phyloP scores from a whole-genome alignment of 164 flowering plant genomes.

The Hamamelis virginiana region DNA sequence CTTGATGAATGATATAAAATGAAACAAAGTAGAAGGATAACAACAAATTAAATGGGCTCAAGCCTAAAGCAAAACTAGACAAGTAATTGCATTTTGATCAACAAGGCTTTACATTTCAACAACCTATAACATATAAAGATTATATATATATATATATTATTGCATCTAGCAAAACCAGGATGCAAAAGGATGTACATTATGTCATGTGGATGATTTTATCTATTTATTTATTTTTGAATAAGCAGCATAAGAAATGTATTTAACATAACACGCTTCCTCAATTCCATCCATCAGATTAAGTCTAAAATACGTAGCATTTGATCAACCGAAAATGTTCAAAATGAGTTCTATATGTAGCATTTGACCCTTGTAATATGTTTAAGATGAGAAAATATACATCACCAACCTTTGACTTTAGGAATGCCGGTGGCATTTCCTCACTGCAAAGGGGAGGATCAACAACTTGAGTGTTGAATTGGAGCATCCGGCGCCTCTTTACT shows the following conservation, averaged over 20 bases:
- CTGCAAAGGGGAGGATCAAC: slow-evolving; percentile 33
- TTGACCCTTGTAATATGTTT: not conserved
- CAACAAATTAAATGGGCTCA: not conserved
- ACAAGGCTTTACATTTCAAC: no score
- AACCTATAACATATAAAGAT: no score
- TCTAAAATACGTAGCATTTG: no score
- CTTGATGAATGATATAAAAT: no score
- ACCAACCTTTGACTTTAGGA: slow-evolving; percentile 57
- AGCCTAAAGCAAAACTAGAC: not conserved
- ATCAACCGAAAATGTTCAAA: not conserved
- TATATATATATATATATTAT: no score
- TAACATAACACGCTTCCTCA: no score
- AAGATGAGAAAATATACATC: not conserved
- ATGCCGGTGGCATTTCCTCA: slow-evolving; percentile 45
- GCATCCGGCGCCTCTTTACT: slow-evolving; percentile 76
- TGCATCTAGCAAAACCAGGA: not conserved
- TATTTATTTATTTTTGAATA: no score
- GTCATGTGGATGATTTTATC: not conserved
- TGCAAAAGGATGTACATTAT: not conserved
- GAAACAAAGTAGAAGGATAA: no score
- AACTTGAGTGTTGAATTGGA: slow-evolving; percentile 52
- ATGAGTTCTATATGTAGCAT: not conserved
- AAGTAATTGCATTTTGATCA: not conserved
- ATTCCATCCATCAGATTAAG: no score
- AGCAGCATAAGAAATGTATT: no score